Evolutionary conservation across 257 asterid genomes (phyloP).

Genomic region (Solanum medicagineum): DNA sequence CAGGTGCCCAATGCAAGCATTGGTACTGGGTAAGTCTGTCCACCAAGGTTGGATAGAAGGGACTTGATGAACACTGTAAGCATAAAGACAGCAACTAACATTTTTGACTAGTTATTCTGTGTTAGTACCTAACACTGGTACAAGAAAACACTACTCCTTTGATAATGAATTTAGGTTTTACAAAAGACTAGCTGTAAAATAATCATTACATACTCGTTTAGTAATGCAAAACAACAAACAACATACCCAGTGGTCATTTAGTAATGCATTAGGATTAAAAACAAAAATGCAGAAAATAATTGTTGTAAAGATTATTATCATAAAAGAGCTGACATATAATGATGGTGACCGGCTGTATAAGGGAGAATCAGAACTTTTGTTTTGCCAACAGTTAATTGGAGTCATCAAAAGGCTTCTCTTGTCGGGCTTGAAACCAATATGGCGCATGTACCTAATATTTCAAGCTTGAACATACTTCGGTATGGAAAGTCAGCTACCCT

Average conservation of each 20-base stretch:
- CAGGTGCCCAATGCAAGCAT: background rate
- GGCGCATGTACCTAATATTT: background rate
- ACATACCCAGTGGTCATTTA: background rate
- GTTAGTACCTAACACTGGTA: background rate
- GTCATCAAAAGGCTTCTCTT: background rate
- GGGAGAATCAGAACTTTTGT: background rate
- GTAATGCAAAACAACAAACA: background rate
- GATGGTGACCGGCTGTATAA: background rate
- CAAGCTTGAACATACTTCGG: background rate
- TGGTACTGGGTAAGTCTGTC: background rate
- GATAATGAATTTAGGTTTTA: background rate
- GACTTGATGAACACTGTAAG: background rate
- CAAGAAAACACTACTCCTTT: background rate
- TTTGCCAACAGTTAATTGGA: background rate
- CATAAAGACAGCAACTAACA: background rate
- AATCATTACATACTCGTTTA: background rate
- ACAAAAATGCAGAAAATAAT: background rate
- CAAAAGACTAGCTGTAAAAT: background rate
- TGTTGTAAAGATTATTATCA: background rate
- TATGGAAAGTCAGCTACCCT: background rate
- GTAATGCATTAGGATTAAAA: background rate
- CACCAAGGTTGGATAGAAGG: background rate
- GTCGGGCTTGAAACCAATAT: background rate
- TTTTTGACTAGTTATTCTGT: background rate
- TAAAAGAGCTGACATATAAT: background rate